Percentiles rank a stretch among this genome's conserved stretches.
These are phyloP conservation scores for Didymella keratinophila DNA, from an alignment of 2,329 filamentous ascomycete species.

Conservation along the genomic window DNA sequence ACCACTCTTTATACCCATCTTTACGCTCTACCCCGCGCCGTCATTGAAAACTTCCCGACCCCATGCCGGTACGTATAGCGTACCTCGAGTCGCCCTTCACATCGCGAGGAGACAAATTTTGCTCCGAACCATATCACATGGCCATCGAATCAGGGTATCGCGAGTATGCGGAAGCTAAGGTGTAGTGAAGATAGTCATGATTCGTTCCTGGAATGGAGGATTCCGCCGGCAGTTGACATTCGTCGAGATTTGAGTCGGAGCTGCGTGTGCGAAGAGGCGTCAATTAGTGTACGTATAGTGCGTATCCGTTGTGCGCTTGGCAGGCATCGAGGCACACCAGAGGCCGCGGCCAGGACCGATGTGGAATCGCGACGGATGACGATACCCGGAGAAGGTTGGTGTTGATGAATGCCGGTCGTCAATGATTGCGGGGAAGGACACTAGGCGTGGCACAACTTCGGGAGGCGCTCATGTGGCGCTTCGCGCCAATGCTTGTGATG, in stretches of 20 bases:
- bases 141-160: neutral
- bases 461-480: constrained; percentile 11
- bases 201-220: neutral
- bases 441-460: constrained; percentile 8
- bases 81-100: constrained; percentile 6
- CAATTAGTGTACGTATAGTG: neutral
- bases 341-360: neutral
- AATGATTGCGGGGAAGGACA: constrained; percentile 9
- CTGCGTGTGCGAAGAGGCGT: neutral
- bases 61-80: neutral
- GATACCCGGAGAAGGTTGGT: neutral
- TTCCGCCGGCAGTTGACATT: constrained; percentile 10
- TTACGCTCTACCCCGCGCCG: constrained; percentile 4
- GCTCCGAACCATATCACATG: neutral
- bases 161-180: neutral
- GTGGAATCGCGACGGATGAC: neutral
- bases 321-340: neutral
- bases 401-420: neutral
- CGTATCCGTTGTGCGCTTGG: neutral
- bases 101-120: neutral
- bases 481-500: constrained; percentile 2
- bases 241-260: neutral
- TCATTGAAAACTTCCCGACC: neutral
- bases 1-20: constrained; percentile 1
- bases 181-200: neutral